Percentiles rank a stretch among this genome's conserved stretches.
Conservation (phyloP, 768 basidiomycete genomes). For the Pseudohyphozyma bogoriensis region DNA sequence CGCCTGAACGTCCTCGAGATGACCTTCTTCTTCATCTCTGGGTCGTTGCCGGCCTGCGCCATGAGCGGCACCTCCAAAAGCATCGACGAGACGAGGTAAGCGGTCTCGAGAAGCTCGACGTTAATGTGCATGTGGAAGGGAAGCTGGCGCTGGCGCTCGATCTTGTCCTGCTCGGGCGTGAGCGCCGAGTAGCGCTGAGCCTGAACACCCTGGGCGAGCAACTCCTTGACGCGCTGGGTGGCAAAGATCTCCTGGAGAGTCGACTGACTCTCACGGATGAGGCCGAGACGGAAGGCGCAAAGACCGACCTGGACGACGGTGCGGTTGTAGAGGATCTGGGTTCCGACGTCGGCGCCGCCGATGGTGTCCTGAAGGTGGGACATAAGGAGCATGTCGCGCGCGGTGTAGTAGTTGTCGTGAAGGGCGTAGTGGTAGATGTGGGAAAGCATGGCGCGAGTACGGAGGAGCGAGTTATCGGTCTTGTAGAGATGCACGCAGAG, state of each 20-base stretch:
- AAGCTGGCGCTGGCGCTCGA: slow-evolving; percentile 86
- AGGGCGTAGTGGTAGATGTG: slow-evolving; percentile 96
- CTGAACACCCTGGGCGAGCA: slow-evolving; percentile 92
- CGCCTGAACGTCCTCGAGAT: slow-evolving; percentile 96
- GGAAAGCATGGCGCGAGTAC: slow-evolving; percentile 92
- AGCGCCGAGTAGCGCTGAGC: slow-evolving; percentile 57
- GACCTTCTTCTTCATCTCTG: slow-evolving; percentile 81
- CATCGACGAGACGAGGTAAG: slow-evolving; percentile 97
- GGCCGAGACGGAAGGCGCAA: slow-evolving; percentile 87
- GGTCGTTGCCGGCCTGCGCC: slow-evolving; percentile 68
- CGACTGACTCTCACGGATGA: slow-evolving; percentile 86
- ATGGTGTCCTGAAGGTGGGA: slow-evolving; percentile 96
- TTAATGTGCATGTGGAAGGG: slow-evolving; percentile 99
- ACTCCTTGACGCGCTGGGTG: slow-evolving; percentile 91
- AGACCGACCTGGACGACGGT: slow-evolving; percentile 94
- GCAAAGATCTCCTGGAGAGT: slow-evolving; percentile 92
- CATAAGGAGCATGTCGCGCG: slow-evolving; percentile 97
- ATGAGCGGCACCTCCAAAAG: slow-evolving; percentile 90
- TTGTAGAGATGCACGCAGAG: slow-evolving; percentile 90
- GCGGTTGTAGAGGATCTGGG: slow-evolving; percentile 96
- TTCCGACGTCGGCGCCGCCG: slow-evolving; percentile 88
- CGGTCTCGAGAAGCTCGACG: slow-evolving; percentile 91
- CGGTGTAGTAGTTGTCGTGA: slow-evolving; percentile 90
- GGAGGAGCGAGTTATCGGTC: slow-evolving; percentile 76
- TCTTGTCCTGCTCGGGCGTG: slow-evolving; percentile 90